Evolutionary conservation across 495 filamentous ascomycete species (phyloP), one percentile per base, ranked within the genome.

Genomic region (Cladorrhinum samala): DNA sequence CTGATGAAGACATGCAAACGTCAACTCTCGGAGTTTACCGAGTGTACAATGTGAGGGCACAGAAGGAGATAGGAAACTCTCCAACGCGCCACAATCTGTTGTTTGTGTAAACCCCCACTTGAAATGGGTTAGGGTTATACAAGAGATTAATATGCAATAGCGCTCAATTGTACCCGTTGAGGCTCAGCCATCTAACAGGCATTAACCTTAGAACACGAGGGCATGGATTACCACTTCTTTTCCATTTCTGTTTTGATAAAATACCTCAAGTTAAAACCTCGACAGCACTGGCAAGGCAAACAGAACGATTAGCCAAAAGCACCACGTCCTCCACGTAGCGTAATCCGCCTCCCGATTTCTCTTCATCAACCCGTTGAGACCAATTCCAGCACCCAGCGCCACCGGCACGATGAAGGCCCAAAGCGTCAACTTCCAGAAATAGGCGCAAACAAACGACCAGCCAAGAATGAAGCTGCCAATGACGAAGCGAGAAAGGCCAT

Each of bases 271-370:
- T 16, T 9, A 37, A 19, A 49, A 49, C 46, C 25, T 0, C n/a
- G 46, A 37, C 17, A 49, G 21, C 11, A 30, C 24, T 7, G 46
- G 46, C 2, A 49, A n/a, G 7, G 18, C 4, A 38, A 49, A 37
- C 27, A 49, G 21, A 4, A 49, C 46, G 7, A 49, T 38, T 18
- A 38, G 46, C 30, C 46, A 49, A 17, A 49, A 36, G 9, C 46
- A 49, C 46, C 46, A 49, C 6, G 46, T 38, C 27, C 46, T 38
- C 46, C 46, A 49, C 6, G 46, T 49, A 36, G 27, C 30, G n/a
- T 49, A 49, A 21, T 49, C 46, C 46, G 46, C 46, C 16, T 49
- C 33, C 7, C 17, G 19, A 11, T 36, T 49, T 20, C 46, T 17
- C 30, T 17, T 36, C 13, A 49, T 9, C 27, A 49, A 13, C 27